Conservation (phyloP, 2,329 filamentous ascomycete genomes). For the Calonectria henricotiae region DNA sequence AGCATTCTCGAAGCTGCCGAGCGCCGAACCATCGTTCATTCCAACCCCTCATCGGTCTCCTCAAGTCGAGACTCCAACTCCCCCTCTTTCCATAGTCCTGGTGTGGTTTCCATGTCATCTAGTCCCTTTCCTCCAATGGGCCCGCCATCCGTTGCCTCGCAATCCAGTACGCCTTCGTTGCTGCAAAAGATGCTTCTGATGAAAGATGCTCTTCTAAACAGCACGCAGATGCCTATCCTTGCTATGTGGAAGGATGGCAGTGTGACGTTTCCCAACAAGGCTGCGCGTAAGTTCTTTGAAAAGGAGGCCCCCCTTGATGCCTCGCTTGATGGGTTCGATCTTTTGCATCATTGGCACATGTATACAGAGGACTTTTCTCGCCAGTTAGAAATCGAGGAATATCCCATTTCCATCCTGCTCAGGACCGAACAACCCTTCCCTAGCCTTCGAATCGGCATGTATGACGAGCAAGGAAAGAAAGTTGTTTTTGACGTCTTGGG, state of each 20-base stretch:
- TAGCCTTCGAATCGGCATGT: constrained; percentile 75
- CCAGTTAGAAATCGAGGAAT: constrained; percentile 72
- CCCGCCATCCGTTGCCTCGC: constrained; percentile 71
- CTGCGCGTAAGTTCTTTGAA: constrained; percentile 70
- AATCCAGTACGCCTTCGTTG: constrained; percentile 75
- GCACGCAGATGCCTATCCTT: constrained; percentile 81
- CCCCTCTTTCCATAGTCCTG: constrained; percentile 68
- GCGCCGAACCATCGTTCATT: constrained; percentile 62
- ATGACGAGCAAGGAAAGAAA: constrained; percentile 68
- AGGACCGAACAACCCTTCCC: constrained; percentile 74
- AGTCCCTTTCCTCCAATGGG: constrained; percentile 79
- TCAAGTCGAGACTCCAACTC: constrained; percentile 68
- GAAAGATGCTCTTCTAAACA: constrained; percentile 85
- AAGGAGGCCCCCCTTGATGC: constrained; percentile 61
- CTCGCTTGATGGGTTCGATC: constrained; percentile 67
- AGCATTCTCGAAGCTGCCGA: constrained; percentile 66
- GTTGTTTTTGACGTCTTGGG: constrained; percentile 78
- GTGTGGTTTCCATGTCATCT: constrained; percentile 68
- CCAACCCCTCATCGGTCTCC: constrained; percentile 65
- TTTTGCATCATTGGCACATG: constrained; percentile 74
- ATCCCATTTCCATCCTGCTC: constrained; percentile 78
- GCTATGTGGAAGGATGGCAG: constrained; percentile 88
- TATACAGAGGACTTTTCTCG: constrained; percentile 79
- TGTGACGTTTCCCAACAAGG: constrained; percentile 81
- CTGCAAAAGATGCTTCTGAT: constrained; percentile 82